Evolutionary conservation across 805 yeast genomes (phyloP), one percentile per base, ranked within the genome.

Genomic region (Spathaspora arborariae): DNA sequence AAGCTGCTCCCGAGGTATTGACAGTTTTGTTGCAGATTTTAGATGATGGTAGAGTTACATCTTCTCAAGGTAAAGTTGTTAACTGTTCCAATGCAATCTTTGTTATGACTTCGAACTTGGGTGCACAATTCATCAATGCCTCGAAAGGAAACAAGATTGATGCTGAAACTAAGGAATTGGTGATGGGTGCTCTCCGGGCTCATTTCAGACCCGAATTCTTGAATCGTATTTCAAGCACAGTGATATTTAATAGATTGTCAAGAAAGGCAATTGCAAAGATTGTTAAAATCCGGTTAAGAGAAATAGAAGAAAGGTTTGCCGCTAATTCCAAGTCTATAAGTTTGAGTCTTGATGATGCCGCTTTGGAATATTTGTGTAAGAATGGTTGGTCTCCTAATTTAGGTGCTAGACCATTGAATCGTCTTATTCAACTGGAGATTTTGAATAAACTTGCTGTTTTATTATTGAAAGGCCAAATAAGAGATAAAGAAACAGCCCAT

Each of bases 161-260:
- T 39, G 79, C 77, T 4, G 77, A 76, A 37, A 85, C 96, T 13
- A 84, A 81, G 60, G 86, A 83, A 36, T 72, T 77, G 52, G 98
- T 94, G 9, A 84, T 92, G 94, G 77, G 74, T 27, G 77, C 92
- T 1, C 96, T 94, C 8, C 80, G 85, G 56, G 77, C 77, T 5
- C 98, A 94, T 65, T 94, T 94, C 81, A 82, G 98, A 65, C 99
- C 99, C 4, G 99, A 94, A 69, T 94, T 94, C 74, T 76, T 94
- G 59, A 94, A 94, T 78, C 87, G 99, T 75, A 92, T 94, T 53
- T 85, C 96, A 1, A 88, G 96, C 6, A 91, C 88, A 56, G 89
- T 92, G 24, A 85, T 94, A 19, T 94, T 94, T 80, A 94, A 94
- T 78, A 81, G 96, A 56, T 77, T 94, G 54, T 88, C 97, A 15